Evolutionary conservation across 2,329 filamentous ascomycete genomes (phyloP), one percentile per base, ranked within the genome.

Genomic region (Aspergillus piperis): DNA sequence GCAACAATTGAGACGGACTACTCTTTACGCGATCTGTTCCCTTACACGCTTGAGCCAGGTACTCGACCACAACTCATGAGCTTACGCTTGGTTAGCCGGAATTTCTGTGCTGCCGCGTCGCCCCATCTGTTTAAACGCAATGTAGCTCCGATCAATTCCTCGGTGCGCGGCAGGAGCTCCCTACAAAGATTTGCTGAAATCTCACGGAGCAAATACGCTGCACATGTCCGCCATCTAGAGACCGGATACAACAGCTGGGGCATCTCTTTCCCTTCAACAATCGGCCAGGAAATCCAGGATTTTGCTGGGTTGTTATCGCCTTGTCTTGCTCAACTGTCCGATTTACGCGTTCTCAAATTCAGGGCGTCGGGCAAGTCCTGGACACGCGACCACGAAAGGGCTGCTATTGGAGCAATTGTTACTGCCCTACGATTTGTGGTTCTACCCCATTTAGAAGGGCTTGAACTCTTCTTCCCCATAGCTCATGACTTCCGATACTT

Each of bases 21-120:
- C 44, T 48, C 44, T n/a, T 48, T 48, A 21, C 44, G 44, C 21
- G 44, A 48, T 48, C 8, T 48, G 7, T 48, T 48, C 3, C 44
- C 44, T 15, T 25, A 48, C 2, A 19, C 44, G 1, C 44, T 48
- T 1, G 19, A 25, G 1, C 21, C 0, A 48, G 21, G 27, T n/a
- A 5, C 15, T 48, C 21, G 44, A 10, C 6, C 44, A 25, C 3
- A 25, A 1, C 44, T 48, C 21, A 48, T 48, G 2, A 48, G 44
- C 44, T 48, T 48, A 23, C 44, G 44, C 19, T 48, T 48, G 44
- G 44, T 48, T 15, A 48, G 44, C 44, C 44, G 44, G 44, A 48
- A 48, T 23, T 48, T 48, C 1, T 48, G 44, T 23, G 44, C 44
- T 25, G 21, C 44, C 17, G 44, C 44, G 44, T 48, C 44, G 44